phyloP scores from a whole-genome alignment of 2,329 filamentous ascomycete species.

The Calonectria multiphialidica region DNA sequence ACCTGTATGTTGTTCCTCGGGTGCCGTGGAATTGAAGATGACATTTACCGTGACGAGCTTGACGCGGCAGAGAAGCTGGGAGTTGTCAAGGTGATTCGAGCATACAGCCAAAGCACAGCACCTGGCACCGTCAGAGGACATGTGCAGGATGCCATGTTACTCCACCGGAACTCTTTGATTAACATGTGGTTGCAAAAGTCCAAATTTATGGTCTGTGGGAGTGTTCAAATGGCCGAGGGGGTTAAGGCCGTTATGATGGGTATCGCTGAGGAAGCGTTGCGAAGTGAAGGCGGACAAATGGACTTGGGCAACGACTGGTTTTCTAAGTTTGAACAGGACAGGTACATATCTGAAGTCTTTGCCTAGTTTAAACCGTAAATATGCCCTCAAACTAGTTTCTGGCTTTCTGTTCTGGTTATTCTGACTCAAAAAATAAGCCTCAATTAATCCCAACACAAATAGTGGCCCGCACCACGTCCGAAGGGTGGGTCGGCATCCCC shows the following conservation, averaged over 20 bases:
- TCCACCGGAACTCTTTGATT: neutral
- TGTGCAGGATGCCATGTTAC: neutral
- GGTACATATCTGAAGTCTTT: neutral
- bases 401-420: too few species aligned
- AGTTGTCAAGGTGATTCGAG: neutral
- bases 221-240: neutral
- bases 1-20: neutral
- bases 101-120: neutral
- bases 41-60: neutral
- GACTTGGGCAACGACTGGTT: neutral
- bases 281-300: neutral
- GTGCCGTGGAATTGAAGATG: neutral
- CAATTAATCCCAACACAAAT: too few species aligned
- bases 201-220: neutral
- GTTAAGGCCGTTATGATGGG: neutral
- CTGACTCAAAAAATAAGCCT: too few species aligned
- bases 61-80: neutral
- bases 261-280: neutral
- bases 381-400: too few species aligned
- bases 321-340: neutral
- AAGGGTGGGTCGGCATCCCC: too few species aligned
- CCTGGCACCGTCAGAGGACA: neutral
- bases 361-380: too few species aligned
- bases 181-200: neutral
- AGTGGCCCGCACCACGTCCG: too few species aligned